Evolutionary conservation across 345 rosid genomes (phyloP).

Genomic region (Cochlearia excelsa): DNA sequence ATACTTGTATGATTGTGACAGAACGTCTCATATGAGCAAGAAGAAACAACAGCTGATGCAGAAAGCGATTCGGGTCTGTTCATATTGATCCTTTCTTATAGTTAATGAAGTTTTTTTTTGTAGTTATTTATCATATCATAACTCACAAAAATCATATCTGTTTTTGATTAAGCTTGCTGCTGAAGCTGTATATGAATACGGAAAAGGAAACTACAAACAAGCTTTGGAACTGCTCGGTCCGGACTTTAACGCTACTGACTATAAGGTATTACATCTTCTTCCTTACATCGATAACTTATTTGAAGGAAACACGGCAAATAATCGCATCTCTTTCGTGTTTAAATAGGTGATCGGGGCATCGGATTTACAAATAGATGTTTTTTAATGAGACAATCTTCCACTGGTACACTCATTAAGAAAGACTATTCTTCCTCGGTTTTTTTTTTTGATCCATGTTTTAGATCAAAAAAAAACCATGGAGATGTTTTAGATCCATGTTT

Average conservation of each 20-base stretch:
- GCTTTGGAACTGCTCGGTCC: conserved; percentile 60
- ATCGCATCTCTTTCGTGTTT: neutral
- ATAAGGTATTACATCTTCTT: conserved; percentile 48
- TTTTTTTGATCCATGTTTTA: neutral
- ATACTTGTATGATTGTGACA: conserved; percentile 18
- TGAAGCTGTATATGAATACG: conserved; percentile 59
- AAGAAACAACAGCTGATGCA: conserved; percentile 69
- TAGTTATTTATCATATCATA: neutral
- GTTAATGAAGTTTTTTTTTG: neutral
- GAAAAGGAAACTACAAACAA: conserved; percentile 45
- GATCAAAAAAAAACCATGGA: conserved; percentile 44
- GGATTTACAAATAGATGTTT: conserved; percentile 74
- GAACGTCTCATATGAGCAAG: conserved; percentile 50
- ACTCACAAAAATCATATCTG: neutral
- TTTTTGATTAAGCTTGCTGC: conserved; percentile 58
- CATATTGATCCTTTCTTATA: conserved; percentile 8
- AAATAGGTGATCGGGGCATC: conserved; percentile 76
- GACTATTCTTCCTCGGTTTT: conserved; percentile 11
- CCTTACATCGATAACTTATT: neutral
- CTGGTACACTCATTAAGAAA: conserved; percentile 42
- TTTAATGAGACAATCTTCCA: conserved; percentile 61
- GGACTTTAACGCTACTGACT: conserved; percentile 60
- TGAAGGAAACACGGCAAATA: too few relatives aligned
- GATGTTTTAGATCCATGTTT: conserved; percentile 28
- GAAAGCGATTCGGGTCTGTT: conserved; percentile 57